Percentiles rank a stretch among this genome's conserved stretches.
Conservation (phyloP, 805 yeast species). For the Cyberlindnera bimundalis region DNA sequence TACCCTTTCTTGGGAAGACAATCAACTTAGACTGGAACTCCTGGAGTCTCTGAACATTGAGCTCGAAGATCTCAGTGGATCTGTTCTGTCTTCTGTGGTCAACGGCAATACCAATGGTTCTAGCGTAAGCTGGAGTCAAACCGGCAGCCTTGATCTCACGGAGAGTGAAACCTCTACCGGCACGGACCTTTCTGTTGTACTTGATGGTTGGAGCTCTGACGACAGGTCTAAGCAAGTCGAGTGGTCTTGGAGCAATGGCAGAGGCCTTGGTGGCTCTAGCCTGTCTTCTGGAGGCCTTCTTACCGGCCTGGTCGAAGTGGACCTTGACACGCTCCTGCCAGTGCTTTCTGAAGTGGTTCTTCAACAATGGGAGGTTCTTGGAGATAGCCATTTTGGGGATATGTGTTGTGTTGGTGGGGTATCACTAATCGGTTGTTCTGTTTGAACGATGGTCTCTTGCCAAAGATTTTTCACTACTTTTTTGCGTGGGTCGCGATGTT, state of each 20-base stretch:
- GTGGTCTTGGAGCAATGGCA: conserved; percentile 94
- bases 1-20: conserved; percentile 90
- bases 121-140: conserved; percentile 89
- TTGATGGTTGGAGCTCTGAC: conserved; percentile 98
- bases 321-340: conserved; percentile 99
- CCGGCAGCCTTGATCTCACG: conserved; percentile 99
- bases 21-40: conserved; percentile 95
- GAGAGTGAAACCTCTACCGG: conserved; percentile 98
- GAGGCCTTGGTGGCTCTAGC: conserved; percentile 95
- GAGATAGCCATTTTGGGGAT: conserved; percentile 62
- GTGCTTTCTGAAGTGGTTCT: conserved; percentile 99
- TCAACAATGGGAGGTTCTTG: conserved; percentile 97
- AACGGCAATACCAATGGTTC: conserved; percentile 97
- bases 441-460: neutral
- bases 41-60: conserved; percentile 93
- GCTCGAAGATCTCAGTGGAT: conserved; percentile 90
- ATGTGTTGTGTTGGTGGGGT: conserved; percentile 2
- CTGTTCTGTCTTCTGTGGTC: conserved; percentile 99
- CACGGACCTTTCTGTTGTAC: conserved; percentile 99
- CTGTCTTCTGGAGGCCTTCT: conserved; percentile 94
- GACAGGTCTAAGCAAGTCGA: conserved; percentile 93
- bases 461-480: conserved; percentile 17
- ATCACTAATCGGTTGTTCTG: conserved; percentile 1
- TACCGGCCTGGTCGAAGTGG: conserved; percentile 99
- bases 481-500: conserved; percentile 14